Percentiles rank a stretch among this genome's conserved stretches.
phyloP scores from a whole-genome alignment of 2,329 filamentous ascomycete species.

The Pleomassaria siparia region DNA sequence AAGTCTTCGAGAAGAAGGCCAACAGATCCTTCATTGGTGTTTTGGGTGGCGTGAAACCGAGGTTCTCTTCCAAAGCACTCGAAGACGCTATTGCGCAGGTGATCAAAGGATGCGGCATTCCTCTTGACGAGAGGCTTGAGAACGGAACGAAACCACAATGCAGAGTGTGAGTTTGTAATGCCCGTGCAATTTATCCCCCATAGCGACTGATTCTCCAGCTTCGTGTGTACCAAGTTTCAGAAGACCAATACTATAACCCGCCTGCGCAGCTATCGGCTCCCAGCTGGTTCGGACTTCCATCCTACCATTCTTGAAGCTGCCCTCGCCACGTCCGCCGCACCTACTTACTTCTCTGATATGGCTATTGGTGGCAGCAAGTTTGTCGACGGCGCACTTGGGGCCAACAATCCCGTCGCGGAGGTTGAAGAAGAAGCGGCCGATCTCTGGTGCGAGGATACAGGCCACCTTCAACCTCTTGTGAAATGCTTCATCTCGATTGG shows the following conservation, averaged over 20 bases:
- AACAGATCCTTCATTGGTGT: constrained; percentile 6
- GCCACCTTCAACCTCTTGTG: constrained; percentile 11
- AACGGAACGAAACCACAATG: constrained; percentile 6
- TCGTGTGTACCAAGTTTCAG: constrained; percentile 43
- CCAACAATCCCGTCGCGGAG: constrained; percentile 50
- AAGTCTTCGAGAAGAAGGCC: constrained; percentile 14
- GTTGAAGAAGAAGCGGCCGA: constrained; percentile 40
- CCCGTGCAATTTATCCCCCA: not conserved
- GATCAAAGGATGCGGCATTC: constrained; percentile 3
- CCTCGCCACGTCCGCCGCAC: constrained; percentile 34
- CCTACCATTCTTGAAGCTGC: constrained; percentile 28
- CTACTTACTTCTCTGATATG: constrained; percentile 39
- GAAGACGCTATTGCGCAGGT: constrained; percentile 14
- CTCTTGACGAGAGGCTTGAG: constrained; percentile 11
- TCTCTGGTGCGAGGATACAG: constrained; percentile 12
- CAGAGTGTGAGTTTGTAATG: constrained; percentile 14
- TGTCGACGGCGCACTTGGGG: constrained; percentile 43
- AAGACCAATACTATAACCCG: constrained; percentile 22
- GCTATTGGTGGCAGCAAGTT: constrained; percentile 40
- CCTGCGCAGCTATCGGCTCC: constrained; percentile 33
- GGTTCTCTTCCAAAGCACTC: constrained; percentile 14
- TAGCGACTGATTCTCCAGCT: constrained; percentile 17
- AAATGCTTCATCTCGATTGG: constrained; percentile 21
- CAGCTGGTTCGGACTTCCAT: constrained; percentile 10
- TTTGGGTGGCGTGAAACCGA: constrained; percentile 11